Evolutionary conservation across 148 eudicot species (phyloP), one percentile per base, ranked within the genome.

Genomic region (Chenopodium quinoa): DNA sequence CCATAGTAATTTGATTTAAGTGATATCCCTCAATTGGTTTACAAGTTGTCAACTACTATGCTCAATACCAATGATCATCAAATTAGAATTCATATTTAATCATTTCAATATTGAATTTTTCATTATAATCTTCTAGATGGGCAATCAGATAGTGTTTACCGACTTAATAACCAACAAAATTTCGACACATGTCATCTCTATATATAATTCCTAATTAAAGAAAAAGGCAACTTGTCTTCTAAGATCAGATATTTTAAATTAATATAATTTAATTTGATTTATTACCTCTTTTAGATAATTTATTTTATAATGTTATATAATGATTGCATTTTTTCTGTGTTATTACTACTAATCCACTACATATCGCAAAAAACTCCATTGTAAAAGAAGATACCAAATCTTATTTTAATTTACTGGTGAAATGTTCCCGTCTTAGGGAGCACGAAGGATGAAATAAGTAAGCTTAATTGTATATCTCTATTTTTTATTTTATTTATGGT

Each of bases 61-160:
- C 7, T 40, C 16, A 14, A 12, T 3, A 56, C 22, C 65, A 75
- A 78, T 78, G 47, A 79, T 70, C 2, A 70, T 70, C 48, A 37
- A 79, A 69, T 11, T 52, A 79, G 46, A 25, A 70, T 7, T 29
- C 17, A 19, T 7, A 9, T 69, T n/a, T 72, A 71, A 79, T 70
- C 12, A 17, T 16, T 23, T 32, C 60, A 10, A 72, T 58, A 6
- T 20, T 62, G 66, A 62, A 62, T 6, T 4, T 16, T 9, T 29
- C 71, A 67, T 67, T 14, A 31, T 25, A 65, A 11, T 25, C 68
- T 65, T 74, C 63, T 48, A 17, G 74, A 75, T 50, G n/a, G 69
- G 25, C 83, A 76, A 76, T 70, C 40, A 70, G 80, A 54, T 37
- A 60, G 63, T 70, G 81, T 31, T 82, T 71, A 78, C 84, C 84